Percentiles rank a stretch among this genome's conserved stretches.
Evolutionary conservation across 139 green algal genomes (phyloP).

Genomic region (Chlorella vulgaris): DNA sequence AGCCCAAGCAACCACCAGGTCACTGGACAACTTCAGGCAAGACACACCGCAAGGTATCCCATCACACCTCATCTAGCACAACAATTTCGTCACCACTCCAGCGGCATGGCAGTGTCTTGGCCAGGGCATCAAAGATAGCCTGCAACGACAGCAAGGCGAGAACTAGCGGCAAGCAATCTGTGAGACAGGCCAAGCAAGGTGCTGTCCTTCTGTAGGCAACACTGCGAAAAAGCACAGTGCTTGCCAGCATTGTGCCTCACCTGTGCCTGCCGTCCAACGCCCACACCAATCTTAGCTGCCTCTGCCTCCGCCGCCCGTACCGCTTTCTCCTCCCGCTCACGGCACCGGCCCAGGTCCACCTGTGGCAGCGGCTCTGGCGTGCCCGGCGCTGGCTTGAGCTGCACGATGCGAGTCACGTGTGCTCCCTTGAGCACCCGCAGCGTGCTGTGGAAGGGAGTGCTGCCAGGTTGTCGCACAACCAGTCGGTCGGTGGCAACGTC

Average conservation of each 20-base stretch:
- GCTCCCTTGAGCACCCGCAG: slow-evolving; percentile 37
- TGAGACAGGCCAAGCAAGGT: not conserved
- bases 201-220: too few species aligned
- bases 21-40: not conserved
- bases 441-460: slow-evolving; percentile 53
- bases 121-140: slow-evolving; percentile 81
- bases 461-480: slow-evolving; percentile 38
- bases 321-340: slow-evolving; percentile 70
- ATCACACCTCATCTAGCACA: slow-evolving; percentile 75
- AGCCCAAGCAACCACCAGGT: not conserved
- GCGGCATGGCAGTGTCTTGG: slow-evolving; percentile 82
- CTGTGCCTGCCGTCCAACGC: slow-evolving; percentile 75
- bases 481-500: slow-evolving; percentile 30
- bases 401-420: slow-evolving; percentile 4
- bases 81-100: slow-evolving; percentile 77
- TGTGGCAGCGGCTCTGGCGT: slow-evolving; percentile 45
- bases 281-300: slow-evolving; percentile 72
- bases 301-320: slow-evolving; percentile 71
- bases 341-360: slow-evolving; percentile 65
- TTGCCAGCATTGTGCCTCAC: not conserved
- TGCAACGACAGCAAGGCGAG: slow-evolving; percentile 28
- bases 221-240: too few species aligned
- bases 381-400: not conserved
- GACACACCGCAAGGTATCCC: slow-evolving; percentile 16
- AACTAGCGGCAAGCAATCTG: not conserved